phyloP scores from a whole-genome alignment of 208 protist species.

The Crithidia mellificae region DNA sequence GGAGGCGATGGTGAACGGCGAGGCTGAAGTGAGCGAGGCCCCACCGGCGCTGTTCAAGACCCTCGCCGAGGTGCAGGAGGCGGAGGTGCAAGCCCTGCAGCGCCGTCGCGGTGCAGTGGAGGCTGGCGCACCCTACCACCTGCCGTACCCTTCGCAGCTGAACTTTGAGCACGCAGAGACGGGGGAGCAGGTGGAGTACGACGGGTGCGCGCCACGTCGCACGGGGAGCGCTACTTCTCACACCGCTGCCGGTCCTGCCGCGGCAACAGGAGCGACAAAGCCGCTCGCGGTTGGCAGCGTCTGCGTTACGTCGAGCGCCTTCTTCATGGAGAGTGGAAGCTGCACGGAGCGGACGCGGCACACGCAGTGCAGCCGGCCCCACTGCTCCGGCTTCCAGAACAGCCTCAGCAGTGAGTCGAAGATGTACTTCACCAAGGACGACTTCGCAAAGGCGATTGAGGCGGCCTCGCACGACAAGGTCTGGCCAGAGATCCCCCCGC shows the following conservation, averaged over 20 bases:
- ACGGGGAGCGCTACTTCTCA: slow-evolving; percentile 4
- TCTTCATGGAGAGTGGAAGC: slow-evolving; percentile 40
- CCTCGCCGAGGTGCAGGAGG: slow-evolving; percentile 23
- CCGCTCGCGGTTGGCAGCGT: slow-evolving; percentile 52
- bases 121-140: not conserved
- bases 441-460: slow-evolving; percentile 37
- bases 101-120: slow-evolving; percentile 10
- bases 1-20: slow-evolving; percentile 18
- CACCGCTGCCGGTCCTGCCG: too few relatives aligned
- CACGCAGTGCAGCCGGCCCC: slow-evolving; percentile 58
- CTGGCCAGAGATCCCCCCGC: slow-evolving; percentile 41
- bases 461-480: slow-evolving; percentile 35
- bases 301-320: slow-evolving; percentile 53
- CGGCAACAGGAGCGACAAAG: too few relatives aligned
- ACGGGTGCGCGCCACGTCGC: slow-evolving; percentile 42
- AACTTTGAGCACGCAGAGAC: slow-evolving; percentile 29
- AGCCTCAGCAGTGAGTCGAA: slow-evolving; percentile 31
- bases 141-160: slow-evolving; percentile 26
- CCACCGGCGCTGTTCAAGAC: slow-evolving; percentile 23
- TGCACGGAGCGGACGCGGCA: slow-evolving; percentile 42
- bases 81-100: slow-evolving; percentile 7
- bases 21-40: not conserved
- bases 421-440: slow-evolving; percentile 33
- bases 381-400: slow-evolving; percentile 38
- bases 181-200: slow-evolving; percentile 34